A percentile compares a stretch with the other conserved stretches of the same genome.
These are phyloP conservation scores for Macrophomina pseudophaseolina DNA, from an alignment of 2,329 filamentous ascomycete species.

Conservation along the genomic window DNA sequence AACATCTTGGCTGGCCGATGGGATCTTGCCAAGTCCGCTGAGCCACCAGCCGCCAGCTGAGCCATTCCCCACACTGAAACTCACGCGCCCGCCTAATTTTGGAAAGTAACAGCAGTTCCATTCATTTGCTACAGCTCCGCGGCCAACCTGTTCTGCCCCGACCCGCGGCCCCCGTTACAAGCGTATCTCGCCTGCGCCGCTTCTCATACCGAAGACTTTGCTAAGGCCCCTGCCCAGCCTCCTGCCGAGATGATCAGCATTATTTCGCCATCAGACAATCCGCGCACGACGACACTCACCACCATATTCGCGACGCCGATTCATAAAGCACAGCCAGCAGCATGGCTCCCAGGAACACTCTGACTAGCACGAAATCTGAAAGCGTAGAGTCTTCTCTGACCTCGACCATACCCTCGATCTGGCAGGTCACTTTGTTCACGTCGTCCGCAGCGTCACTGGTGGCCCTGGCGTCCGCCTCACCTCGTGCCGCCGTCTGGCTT, in stretches of 20 bases:
- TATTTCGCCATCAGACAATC: background rate
- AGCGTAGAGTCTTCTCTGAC: background rate
- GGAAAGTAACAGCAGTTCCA: background rate
- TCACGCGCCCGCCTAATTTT: background rate
- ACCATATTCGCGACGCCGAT: background rate
- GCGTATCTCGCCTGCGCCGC: background rate
- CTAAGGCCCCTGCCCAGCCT: conserved; percentile 18
- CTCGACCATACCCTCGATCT: background rate
- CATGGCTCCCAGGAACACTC: background rate
- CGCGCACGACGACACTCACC: background rate
- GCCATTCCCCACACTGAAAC: conserved; percentile 11
- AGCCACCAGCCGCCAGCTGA: background rate
- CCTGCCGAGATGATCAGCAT: conserved; percentile 14
- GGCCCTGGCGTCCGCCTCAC: too few relatives aligned
- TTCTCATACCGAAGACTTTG: background rate
- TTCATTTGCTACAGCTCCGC: background rate
- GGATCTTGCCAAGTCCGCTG: background rate
- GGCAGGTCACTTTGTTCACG: background rate
- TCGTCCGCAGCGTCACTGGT: background rate
- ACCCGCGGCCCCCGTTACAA: background rate
- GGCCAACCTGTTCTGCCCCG: background rate
- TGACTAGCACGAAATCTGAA: background rate
- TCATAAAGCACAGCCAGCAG: background rate
- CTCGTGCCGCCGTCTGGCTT: background rate
- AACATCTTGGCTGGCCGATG: background rate